A percentile compares a stretch with the other conserved stretches of the same genome.
phyloP scores from a whole-genome alignment of 2,329 filamentous ascomycete genomes.

The Diaporthe ilicicola region DNA sequence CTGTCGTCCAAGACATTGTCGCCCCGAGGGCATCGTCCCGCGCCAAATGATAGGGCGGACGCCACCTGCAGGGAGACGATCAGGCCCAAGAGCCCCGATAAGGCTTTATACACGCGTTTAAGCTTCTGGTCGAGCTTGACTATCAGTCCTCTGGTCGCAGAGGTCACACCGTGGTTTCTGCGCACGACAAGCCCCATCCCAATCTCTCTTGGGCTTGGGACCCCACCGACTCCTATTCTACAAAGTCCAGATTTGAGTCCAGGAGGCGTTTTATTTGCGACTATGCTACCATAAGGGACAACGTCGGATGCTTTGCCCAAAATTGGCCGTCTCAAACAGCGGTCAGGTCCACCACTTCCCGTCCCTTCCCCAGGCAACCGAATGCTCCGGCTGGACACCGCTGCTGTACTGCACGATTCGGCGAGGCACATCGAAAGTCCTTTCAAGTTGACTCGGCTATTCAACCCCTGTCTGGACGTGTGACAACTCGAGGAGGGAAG shows the following conservation, averaged over 20 bases:
- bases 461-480: background rate
- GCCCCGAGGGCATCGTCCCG: background rate
- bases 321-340: background rate
- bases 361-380: background rate
- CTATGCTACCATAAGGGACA: constrained; percentile 1
- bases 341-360: constrained; percentile 14
- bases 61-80: background rate
- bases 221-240: constrained; percentile 15
- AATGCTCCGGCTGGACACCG: background rate
- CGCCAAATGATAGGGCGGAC: constrained; percentile 1
- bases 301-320: background rate
- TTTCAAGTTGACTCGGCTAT: background rate
- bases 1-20: constrained; percentile 6
- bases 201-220: constrained; percentile 23
- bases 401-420: background rate
- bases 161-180: constrained; percentile 20
- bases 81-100: background rate
- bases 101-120: constrained; percentile 18
- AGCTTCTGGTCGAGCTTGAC: constrained; percentile 10
- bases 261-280: background rate
- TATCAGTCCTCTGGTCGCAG: background rate
- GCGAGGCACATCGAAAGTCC: background rate
- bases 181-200: constrained; percentile 23
- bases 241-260: background rate
- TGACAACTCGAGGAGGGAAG: background rate